phyloP scores from a whole-genome alignment of 2,329 filamentous ascomycete species.

The Monilinia fructicola region DNA sequence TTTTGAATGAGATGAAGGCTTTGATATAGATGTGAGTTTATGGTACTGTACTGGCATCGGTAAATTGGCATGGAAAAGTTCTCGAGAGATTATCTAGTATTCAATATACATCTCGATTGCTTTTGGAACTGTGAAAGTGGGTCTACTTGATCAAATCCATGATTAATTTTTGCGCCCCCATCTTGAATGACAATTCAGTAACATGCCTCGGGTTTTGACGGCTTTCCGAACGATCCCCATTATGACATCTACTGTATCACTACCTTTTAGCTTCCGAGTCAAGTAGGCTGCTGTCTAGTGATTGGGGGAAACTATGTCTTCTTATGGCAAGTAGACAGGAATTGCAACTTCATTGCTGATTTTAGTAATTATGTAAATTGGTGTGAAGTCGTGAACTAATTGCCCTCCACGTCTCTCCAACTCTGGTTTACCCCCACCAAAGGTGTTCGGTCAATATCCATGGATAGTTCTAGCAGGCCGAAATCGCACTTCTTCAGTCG shows the following conservation, averaged over 20 bases:
- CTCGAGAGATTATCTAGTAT: background rate
- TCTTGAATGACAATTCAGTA: background rate
- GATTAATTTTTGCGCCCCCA: background rate
- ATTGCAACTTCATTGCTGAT: slow-evolving; percentile 3
- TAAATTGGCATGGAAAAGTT: slow-evolving; percentile 2
- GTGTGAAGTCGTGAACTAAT: background rate
- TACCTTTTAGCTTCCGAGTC: background rate
- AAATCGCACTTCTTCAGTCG: slow-evolving; percentile 1
- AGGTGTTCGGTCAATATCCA: background rate
- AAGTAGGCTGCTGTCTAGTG: background rate
- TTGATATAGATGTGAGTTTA: background rate
- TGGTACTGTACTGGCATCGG: background rate
- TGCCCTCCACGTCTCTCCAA: background rate
- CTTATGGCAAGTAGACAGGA: background rate
- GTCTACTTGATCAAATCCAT: slow-evolving; percentile 2
- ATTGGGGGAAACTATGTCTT: slow-evolving; percentile 17
- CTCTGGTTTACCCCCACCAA: slow-evolving; percentile 11
- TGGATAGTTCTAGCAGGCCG: background rate
- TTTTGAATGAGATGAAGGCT: background rate
- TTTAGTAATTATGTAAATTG: no score
- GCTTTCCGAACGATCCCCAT: slow-evolving; percentile 12
- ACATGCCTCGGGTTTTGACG: slow-evolving; percentile 6
- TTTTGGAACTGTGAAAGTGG: background rate
- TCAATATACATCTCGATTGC: background rate
- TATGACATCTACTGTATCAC: background rate